Evolutionary conservation across 2,329 filamentous ascomycete species (phyloP).

Genomic region (Macrophomina phaseolina): DNA sequence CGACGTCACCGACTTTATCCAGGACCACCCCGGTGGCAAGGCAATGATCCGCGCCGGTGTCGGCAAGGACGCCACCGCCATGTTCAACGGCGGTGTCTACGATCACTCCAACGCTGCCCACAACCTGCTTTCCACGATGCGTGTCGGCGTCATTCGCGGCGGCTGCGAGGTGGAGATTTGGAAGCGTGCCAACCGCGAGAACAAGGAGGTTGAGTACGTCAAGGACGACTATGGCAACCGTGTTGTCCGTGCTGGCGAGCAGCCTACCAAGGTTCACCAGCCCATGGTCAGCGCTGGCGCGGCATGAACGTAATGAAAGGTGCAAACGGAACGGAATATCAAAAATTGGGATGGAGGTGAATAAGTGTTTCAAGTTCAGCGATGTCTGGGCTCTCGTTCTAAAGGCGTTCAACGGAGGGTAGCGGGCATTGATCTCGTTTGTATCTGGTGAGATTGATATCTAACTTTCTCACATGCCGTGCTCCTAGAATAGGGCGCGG

Average conservation of each 20-base stretch:
- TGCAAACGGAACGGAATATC: neutral
- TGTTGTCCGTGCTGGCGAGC: conserved; percentile 83
- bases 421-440: conserved; percentile 8
- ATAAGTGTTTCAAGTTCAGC: conserved; percentile 6
- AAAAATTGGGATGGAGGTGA: conserved; percentile 3
- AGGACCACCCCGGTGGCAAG: conserved; percentile 51
- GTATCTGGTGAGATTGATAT: neutral
- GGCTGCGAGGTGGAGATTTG: conserved; percentile 52
- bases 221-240: conserved; percentile 82
- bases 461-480: neutral
- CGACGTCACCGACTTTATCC: conserved; percentile 50
- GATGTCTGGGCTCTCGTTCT: neutral
- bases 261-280: conserved; percentile 82
- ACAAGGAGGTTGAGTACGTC: conserved; percentile 77
- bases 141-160: conserved; percentile 50
- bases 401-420: conserved; percentile 2
- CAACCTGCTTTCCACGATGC: conserved; percentile 51
- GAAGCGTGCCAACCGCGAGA: conserved; percentile 50
- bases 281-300: conserved; percentile 84
- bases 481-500: neutral
- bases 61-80: conserved; percentile 51
- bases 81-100: conserved; percentile 53
- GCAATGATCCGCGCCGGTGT: conserved; percentile 49
- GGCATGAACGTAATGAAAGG: conserved; percentile 58
- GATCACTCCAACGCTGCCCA: conserved; percentile 50